Base-by-base conservation (phyloP, 176 grass and related monocot genomes). In the Aegilops sharonensis region DNA sequence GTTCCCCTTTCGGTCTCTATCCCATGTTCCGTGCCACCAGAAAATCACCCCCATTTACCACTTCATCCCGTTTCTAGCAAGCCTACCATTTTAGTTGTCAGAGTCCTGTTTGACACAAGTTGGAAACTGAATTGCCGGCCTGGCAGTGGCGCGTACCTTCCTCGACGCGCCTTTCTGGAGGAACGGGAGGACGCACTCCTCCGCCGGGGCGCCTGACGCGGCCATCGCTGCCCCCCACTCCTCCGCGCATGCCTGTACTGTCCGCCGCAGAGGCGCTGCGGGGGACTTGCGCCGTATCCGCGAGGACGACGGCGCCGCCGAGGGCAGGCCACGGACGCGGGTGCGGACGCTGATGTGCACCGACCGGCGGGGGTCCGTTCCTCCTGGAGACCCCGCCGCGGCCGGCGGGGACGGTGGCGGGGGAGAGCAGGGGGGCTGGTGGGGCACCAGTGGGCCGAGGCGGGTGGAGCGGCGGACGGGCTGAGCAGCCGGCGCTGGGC, bases 161-260 rank as follows among this genome's bases (percentile, higher is more conserved):
- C 68, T 91, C 17, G 89, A 75, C 17, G 80, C 75, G n/a, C 75
- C 85, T n/a, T 75, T 87, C 15, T 34, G 80, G 67, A 84, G 89
- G 77, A 91, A 91, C 8, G 85, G 85, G 29, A 91, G 85, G 68
- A 75, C 35, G 85, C 85, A 87, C 6, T 91, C 89, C 60, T 91
- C 89, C 75, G 74, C 14, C 3, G 75, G 24, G 8, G 43, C 85
- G 29, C 89, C 85, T 0, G 36, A 80, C 7, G 57, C 80, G n/a
- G 64, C 75, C 59, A 87, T 87, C 36, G 11, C 68, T 37, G 17
- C 29, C 7, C 8, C 81, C 89, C 85, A 91, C 27, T 87, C 85
- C 59, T 79, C 85, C 59, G 36, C 81, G 62, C 40, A 79, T 39
- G 20, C 47, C 1, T 75, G 57, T 6, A 87, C 32, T 8, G 21